These are phyloP conservation scores for Geotrichum australiense DNA, from an alignment of 1,139 yeast species.

Conservation along the genomic window DNA sequence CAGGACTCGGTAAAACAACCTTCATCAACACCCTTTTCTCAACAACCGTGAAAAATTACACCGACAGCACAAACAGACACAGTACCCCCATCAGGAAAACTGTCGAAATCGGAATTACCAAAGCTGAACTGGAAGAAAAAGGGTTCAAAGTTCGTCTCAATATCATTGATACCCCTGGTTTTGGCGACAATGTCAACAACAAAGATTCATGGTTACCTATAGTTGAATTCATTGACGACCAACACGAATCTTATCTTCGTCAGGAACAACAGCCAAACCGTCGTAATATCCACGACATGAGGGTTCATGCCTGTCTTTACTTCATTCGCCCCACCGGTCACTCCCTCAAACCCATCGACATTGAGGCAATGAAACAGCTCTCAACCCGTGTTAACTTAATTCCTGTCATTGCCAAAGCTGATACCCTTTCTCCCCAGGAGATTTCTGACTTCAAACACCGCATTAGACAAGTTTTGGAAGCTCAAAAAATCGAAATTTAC, in stretches of 20 bases:
- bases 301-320: conserved; percentile 94
- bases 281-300: conserved; percentile 50
- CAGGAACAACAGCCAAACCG: conserved; percentile 95
- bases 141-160: conserved; percentile 80
- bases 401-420: conserved; percentile 94
- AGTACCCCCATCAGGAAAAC: conserved; percentile 73
- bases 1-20: conserved; percentile 85
- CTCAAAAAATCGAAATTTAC: conserved; percentile 85
- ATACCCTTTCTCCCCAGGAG: conserved; percentile 80
- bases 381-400: conserved; percentile 86
- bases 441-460: conserved; percentile 75
- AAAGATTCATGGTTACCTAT: conserved; percentile 91
- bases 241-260: conserved; percentile 88
- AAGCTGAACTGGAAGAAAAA: conserved; percentile 91
- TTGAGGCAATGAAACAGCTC: conserved; percentile 84
- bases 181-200: conserved; percentile 94
- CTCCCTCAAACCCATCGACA: conserved; percentile 86
- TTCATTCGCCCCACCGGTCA: conserved; percentile 97
- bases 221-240: conserved; percentile 91
- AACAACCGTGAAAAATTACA: conserved; percentile 51
- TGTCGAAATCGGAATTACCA: conserved; percentile 80
- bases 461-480: conserved; percentile 81
- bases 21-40: conserved; percentile 82
- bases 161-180: conserved; percentile 94
- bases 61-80: conserved; percentile 62